These are phyloP conservation scores for Alternaria metachromatica DNA, from an alignment of 2,329 filamentous ascomycete species.

Conservation along the genomic window DNA sequence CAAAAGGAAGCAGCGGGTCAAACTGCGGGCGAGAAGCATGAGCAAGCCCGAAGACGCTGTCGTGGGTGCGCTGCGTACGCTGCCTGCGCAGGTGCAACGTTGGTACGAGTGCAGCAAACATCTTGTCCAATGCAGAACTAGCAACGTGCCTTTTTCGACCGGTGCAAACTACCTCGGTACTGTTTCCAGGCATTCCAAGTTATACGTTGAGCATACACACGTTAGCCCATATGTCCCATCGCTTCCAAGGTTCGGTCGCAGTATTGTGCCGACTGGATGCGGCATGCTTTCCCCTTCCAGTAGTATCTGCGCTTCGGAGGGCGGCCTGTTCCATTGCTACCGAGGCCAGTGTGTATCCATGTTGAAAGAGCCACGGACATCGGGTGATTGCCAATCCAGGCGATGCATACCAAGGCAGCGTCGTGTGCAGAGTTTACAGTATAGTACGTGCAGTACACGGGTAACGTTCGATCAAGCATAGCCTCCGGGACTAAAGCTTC, in stretches of 20 bases:
- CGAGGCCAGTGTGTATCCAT: neutral
- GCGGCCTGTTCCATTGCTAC: neutral
- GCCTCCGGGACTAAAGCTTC: constrained; percentile 14
- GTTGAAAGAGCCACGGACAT: neutral
- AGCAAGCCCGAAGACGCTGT: neutral
- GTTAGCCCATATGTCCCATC: neutral
- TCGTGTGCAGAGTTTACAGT: constrained; percentile 8
- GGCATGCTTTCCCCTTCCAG: neutral
- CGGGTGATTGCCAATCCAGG: neutral
- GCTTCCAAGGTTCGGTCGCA: neutral
- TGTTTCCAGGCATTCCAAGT: neutral
- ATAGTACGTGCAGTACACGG: constrained; percentile 10
- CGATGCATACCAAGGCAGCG: neutral
- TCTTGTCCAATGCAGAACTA: neutral
- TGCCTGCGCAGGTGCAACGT: neutral
- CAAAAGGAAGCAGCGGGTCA: neutral
- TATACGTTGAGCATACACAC: neutral
- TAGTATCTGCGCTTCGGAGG: neutral
- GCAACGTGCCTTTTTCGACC: neutral
- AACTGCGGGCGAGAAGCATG: neutral
- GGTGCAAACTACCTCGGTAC: neutral
- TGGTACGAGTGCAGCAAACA: neutral
- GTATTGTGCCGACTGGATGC: neutral
- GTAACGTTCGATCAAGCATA: constrained; percentile 15
- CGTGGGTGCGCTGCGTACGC: neutral